Evolutionary conservation across 768 basidiomycete species (phyloP), one percentile per base, ranked within the genome.

Genomic region (Boletellus ananas): DNA sequence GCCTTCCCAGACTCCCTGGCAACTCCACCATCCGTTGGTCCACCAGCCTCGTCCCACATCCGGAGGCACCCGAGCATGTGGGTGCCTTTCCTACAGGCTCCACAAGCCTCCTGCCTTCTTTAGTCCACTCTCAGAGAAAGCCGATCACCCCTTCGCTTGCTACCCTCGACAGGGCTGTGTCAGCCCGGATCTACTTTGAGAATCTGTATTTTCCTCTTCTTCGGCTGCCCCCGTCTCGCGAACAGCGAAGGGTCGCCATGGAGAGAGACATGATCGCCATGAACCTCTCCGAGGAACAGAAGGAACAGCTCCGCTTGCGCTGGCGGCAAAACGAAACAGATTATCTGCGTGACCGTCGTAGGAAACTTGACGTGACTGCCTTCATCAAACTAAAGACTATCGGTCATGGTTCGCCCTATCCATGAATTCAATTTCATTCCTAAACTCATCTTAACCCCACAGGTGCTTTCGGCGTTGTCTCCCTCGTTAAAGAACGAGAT

Each of bases 391-490:
- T 97, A 55, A 90, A 95, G 77, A 92, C 90, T 43, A 94, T 96
- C 63, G 94, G 94, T 33, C 92, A 96, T 67, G 94, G 93, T 91
- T 59, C 58, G 69, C 58, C 34, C 29, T 42, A 56, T 63, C 55
- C 51, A 59, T 49, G 47, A 62, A 60, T 60, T 59, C 58, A 52
- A 68, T 61, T 54, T 51, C n/a, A 11, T 55, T 51, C 55, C 35
- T 46, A 41, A 21, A 33, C 58, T 58, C 62, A 67, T 61, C 54
- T 50, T 64, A 64, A 62, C 57, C 56, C 59, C 56, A 52, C 68
- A 87, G 92, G 92, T 59, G 94, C 94, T 10, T 97, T 99, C 70
- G 95, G 94, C 1, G 94, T 97, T 39, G 95, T 99, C 16, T 89
- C 86, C 10, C 81, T 99, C 43, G 95, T 96, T 34, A 83, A 77